A percentile compares a stretch with the other conserved stretches of the same genome.
Conservation (phyloP, 1,284 basidiomycete genomes). For the Leccinum pallidistipes region DNA sequence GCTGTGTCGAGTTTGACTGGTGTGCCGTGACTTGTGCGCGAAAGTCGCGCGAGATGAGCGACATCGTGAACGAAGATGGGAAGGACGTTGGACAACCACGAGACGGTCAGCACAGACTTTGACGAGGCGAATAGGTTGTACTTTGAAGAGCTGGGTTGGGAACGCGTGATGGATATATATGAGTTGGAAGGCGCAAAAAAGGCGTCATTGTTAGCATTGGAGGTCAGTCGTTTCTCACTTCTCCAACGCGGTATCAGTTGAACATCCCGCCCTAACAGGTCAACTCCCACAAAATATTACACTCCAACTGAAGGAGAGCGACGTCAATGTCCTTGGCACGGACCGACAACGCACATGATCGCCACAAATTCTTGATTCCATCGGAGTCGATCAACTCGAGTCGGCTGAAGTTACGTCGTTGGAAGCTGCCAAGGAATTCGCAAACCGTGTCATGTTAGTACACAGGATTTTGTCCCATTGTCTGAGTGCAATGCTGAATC, state of each 20-base stretch:
- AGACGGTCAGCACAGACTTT: slow-evolving; percentile 99
- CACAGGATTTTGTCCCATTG: neutral
- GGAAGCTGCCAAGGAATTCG: slow-evolving; percentile 91
- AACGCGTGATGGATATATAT: slow-evolving; percentile 99
- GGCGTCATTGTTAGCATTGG: slow-evolving; percentile 98
- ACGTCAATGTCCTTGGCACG: slow-evolving; percentile 94
- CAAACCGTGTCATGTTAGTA: slow-evolving; percentile 73
- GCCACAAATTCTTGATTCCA: slow-evolving; percentile 98
- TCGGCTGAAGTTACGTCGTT: slow-evolving; percentile 93
- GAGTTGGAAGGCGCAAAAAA: slow-evolving; percentile 86
- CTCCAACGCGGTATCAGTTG: neutral
- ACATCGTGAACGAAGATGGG: slow-evolving; percentile 40
- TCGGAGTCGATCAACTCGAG: slow-evolving; percentile 96
- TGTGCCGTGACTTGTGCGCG: slow-evolving; percentile 98
- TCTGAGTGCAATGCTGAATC: slow-evolving; percentile 16
- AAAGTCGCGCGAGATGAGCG: slow-evolving; percentile 88
- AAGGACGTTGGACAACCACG: slow-evolving; percentile 74
- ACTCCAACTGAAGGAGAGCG: slow-evolving; percentile 87
- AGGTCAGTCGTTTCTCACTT: slow-evolving; percentile 49
- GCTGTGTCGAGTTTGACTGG: slow-evolving; percentile 99
- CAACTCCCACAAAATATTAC: slow-evolving; percentile 99
- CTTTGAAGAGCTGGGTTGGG: slow-evolving; percentile 98
- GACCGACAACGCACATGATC: slow-evolving; percentile 98
- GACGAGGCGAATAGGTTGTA: slow-evolving; percentile 98
- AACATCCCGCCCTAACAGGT: slow-evolving; percentile 44